Percentiles rank a stretch among this genome's conserved stretches.
Conservation (phyloP, 208 protist species). For the Trypanosoma rangeli region DNA sequence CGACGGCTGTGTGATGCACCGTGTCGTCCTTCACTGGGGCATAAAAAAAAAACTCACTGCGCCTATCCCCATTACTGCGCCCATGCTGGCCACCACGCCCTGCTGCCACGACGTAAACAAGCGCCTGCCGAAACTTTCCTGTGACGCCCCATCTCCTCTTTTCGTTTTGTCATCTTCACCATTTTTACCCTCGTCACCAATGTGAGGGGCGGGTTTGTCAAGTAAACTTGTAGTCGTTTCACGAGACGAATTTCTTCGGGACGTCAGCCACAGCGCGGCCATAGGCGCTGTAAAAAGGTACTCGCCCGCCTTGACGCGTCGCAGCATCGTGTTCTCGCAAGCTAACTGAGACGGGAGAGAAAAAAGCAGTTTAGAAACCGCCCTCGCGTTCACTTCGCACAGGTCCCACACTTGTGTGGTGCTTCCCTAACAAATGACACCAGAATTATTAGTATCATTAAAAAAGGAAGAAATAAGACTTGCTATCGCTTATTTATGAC, state of each 20-base stretch:
- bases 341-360: too few species aligned
- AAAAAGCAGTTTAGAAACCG: too few species aligned
- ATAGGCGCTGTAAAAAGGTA: neutral
- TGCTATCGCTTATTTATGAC: neutral
- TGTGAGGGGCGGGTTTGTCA: neutral
- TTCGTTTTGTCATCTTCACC: neutral
- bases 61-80: slow-evolving; percentile 83
- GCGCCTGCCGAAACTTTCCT: slow-evolving; percentile 28
- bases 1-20: slow-evolving; percentile 86
- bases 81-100: slow-evolving; percentile 82
- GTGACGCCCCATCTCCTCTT: neutral
- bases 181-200: neutral
- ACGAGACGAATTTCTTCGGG: neutral
- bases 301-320: neutral
- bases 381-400: neutral
- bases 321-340: neutral
- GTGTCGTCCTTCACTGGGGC: slow-evolving; percentile 86
- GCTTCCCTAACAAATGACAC: neutral
- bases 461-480: slow-evolving; percentile 1
- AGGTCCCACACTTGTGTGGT: neutral
- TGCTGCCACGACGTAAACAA: slow-evolving; percentile 87
- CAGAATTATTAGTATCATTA: neutral
- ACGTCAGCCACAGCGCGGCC: neutral
- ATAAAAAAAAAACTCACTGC: slow-evolving; percentile 75
- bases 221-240: neutral